Percentiles rank a stretch among this genome's conserved stretches.
Conservation (phyloP, 768 basidiomycete genomes). For the Rhizopogon vinicolor region DNA sequence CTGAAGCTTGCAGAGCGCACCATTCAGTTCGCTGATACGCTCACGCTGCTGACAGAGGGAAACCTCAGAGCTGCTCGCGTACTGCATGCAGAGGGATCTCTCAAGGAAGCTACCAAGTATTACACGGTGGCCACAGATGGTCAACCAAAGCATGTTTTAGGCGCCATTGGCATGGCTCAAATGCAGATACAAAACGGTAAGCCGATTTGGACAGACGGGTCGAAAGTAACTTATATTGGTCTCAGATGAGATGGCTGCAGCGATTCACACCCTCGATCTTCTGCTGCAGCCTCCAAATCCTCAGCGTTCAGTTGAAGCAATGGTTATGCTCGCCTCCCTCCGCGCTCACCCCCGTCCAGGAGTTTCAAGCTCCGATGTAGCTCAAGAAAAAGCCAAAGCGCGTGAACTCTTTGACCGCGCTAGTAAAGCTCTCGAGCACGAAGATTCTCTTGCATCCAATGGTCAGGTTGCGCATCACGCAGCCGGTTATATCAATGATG, state of each 20-base stretch:
- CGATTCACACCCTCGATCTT: constrained; percentile 81
- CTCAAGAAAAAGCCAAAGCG: constrained; percentile 67
- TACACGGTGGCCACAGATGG: constrained; percentile 65
- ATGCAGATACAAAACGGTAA: constrained; percentile 83
- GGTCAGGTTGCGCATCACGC: constrained; percentile 25
- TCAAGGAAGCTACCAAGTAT: constrained; percentile 63
- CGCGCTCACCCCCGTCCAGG: constrained; percentile 81
- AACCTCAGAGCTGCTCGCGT: constrained; percentile 81
- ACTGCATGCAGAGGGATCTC: constrained; percentile 64
- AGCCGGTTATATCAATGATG: constrained; percentile 59
- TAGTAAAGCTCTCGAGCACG: constrained; percentile 57
- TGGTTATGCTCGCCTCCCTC: constrained; percentile 84
- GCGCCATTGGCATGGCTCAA: constrained; percentile 82
- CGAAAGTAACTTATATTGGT: constrained; percentile 1
- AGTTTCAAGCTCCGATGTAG: constrained; percentile 66
- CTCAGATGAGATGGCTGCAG: constrained; percentile 76
- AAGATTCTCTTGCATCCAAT: constrained; percentile 45
- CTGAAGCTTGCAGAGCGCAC: constrained; percentile 92
- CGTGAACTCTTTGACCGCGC: constrained; percentile 81
- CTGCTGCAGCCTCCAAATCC: constrained; percentile 63
- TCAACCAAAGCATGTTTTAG: constrained; percentile 70
- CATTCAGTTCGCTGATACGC: constrained; percentile 89
- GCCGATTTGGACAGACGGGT: constrained; percentile 5
- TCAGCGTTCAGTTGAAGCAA: constrained; percentile 75
- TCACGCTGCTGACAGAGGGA: constrained; percentile 80